Evolutionary conservation across 2,329 filamentous ascomycete genomes (phyloP).

Genomic region (Ambrosiella beaveri): DNA sequence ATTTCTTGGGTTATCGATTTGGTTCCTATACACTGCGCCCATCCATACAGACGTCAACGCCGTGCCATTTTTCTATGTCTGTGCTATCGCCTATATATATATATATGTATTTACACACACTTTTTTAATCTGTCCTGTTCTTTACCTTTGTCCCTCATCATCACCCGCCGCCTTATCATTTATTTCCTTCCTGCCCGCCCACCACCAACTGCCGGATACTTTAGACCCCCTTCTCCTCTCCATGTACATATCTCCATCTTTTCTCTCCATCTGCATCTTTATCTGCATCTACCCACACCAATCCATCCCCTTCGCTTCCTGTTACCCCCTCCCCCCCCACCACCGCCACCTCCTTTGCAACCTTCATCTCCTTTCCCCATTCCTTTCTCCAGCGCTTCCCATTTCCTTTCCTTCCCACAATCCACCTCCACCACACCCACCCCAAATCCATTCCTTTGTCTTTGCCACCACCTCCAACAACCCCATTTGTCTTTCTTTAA

Average conservation of each 20-base stretch:
- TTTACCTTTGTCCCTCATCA: too few relatives aligned
- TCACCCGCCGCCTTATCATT: too few relatives aligned
- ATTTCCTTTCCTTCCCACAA: not conserved
- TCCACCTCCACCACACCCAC: not conserved
- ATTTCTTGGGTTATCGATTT: too few relatives aligned
- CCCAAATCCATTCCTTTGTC: not conserved
- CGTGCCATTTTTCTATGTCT: too few relatives aligned
- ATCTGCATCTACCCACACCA: not conserved
- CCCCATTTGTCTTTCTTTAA: too few relatives aligned
- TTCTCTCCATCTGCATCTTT: not conserved
- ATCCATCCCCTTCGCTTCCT: constrained; percentile 2
- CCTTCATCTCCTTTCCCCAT: not conserved
- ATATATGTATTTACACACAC: too few relatives aligned
- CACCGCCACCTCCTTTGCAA: not conserved
- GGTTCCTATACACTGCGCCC: too few relatives aligned
- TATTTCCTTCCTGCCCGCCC: too few relatives aligned
- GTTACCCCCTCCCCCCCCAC: not conserved
- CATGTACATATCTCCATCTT: not conserved
- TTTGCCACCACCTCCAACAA: not conserved
- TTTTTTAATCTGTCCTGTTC: too few relatives aligned
- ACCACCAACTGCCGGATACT: too few relatives aligned
- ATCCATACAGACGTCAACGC: too few relatives aligned
- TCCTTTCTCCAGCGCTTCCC: not conserved
- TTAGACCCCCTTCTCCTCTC: not conserved
- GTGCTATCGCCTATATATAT: too few relatives aligned